Percentiles rank a stretch among this genome's conserved stretches.
Conservation (phyloP, 345 rosid species). For the Eutrema heterophyllum region DNA sequence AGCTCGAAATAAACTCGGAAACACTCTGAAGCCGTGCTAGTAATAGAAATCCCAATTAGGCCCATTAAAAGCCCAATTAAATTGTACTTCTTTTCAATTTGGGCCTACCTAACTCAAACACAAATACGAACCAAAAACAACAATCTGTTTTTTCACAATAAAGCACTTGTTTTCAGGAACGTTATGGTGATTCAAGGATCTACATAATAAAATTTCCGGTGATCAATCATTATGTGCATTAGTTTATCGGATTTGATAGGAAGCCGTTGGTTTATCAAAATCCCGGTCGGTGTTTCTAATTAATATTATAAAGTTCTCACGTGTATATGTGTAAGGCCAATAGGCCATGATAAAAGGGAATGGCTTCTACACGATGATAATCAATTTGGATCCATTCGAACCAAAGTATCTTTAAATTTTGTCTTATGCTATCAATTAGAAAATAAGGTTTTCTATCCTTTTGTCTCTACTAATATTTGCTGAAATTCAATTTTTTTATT, state of each 20-base stretch:
- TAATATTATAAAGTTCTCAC: background rate
- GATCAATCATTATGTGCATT: background rate
- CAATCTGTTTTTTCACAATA: background rate
- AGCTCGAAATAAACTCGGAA: background rate
- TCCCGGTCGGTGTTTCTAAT: background rate
- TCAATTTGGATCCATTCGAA: background rate
- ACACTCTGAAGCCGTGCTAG: background rate
- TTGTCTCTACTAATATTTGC: background rate
- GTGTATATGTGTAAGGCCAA: background rate
- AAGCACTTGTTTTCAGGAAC: too few relatives aligned
- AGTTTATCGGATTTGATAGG: background rate
- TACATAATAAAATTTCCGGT: background rate
- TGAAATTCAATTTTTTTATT: too few relatives aligned
- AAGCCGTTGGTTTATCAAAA: background rate
- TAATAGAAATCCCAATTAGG: background rate
- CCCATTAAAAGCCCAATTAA: background rate
- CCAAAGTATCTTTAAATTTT: background rate
- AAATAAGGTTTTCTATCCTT: background rate
- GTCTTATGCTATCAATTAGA: background rate
- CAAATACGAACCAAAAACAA: background rate
- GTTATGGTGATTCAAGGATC: background rate
- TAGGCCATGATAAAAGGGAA: background rate
- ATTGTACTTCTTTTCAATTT: background rate
- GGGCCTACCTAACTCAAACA: background rate
- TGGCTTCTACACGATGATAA: constrained; percentile 6